Conservation (phyloP, 371 early-diverging fungal species). For the Cokeromyces recurvatus region DNA sequence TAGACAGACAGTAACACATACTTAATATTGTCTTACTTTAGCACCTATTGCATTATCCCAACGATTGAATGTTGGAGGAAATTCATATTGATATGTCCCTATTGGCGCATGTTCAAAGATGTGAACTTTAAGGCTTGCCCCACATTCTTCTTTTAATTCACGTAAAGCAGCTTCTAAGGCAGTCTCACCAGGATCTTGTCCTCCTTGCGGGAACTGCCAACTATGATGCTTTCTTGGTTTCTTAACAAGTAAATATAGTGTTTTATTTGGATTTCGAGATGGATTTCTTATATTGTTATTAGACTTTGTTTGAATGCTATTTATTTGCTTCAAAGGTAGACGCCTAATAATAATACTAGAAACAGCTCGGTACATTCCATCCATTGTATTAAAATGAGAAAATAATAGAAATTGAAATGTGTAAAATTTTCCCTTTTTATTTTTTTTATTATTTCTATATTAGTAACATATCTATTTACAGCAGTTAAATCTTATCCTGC, state of each 20-base stretch:
- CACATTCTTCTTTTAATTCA: conserved; percentile 68
- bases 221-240: conserved; percentile 50
- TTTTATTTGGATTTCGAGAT: conserved; percentile 10
- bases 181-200: conserved; percentile 58
- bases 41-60: conserved; percentile 22
- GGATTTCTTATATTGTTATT: not conserved
- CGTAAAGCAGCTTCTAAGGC: conserved; percentile 72
- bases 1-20: too few relatives aligned
- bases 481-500: too few relatives aligned
- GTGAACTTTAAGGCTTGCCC: conserved; percentile 67
- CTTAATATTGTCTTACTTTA: conserved; percentile 14
- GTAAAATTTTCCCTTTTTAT: too few relatives aligned
- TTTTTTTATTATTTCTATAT: too few relatives aligned
- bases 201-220: conserved; percentile 81
- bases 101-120: conserved; percentile 65
- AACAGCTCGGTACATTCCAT: conserved; percentile 16
- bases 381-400: conserved; percentile 1
- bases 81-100: conserved; percentile 56
- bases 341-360: conserved; percentile 15
- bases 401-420: not conserved
- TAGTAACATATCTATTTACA: too few relatives aligned
- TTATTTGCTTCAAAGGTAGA: not conserved
- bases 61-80: conserved; percentile 31
- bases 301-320: not conserved
- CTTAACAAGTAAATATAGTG: conserved; percentile 73